These are phyloP conservation scores for Penicillium sp. DNA, from an alignment of 2,329 filamentous ascomycete species.

Conservation along the genomic window DNA sequence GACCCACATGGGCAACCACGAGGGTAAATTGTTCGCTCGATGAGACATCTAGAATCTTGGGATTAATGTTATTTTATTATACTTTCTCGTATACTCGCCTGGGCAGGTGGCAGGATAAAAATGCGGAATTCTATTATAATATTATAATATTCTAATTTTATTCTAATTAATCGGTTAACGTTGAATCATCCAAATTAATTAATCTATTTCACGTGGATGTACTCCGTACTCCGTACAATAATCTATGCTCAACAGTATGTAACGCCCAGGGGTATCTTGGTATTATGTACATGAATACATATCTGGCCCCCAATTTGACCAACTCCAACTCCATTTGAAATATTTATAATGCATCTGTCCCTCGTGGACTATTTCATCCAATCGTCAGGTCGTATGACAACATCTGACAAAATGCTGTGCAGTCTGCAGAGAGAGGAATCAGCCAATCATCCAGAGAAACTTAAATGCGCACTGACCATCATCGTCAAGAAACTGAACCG, in stretches of 20 bases:
- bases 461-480: slow-evolving; percentile 27
- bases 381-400: slow-evolving; percentile 24
- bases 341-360: neutral
- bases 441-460: slow-evolving; percentile 6
- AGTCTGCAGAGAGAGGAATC: slow-evolving; percentile 22
- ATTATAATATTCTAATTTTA: neutral
- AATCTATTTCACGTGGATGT: neutral
- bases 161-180: neutral
- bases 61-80: neutral
- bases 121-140: neutral
- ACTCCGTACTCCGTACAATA: neutral
- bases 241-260: neutral
- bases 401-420: slow-evolving; percentile 30
- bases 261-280: slow-evolving; percentile 4
- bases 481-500: slow-evolving; percentile 40
- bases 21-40: neutral
- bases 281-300: slow-evolving; percentile 3
- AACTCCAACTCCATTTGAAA: slow-evolving; percentile 16
- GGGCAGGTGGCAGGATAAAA: too few species aligned
- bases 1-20: neutral
- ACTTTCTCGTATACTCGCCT: neutral
- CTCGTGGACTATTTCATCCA: slow-evolving; percentile 14
- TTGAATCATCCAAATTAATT: neutral
- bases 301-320: neutral
- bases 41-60: neutral